phyloP scores from a whole-genome alignment of 1,284 basidiomycete species.

The Sphagnurus paluster region DNA sequence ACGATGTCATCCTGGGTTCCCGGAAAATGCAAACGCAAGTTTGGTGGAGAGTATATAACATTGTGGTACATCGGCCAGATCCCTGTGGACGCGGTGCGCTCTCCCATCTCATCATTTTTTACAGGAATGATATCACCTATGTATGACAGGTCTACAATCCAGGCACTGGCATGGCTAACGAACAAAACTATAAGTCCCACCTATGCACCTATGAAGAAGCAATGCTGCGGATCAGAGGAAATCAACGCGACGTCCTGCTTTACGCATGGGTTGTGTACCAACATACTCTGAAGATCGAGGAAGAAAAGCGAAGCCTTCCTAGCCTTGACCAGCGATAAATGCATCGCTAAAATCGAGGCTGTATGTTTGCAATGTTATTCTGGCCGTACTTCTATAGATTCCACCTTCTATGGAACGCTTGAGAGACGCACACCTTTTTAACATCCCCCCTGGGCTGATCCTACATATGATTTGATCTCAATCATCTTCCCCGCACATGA shows the following conservation, averaged over 20 bases:
- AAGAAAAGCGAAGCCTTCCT: neutral
- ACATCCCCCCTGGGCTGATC: too few species aligned
- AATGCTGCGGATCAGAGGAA: constrained; percentile 2
- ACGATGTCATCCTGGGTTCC: constrained; percentile 15
- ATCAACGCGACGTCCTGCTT: constrained; percentile 11
- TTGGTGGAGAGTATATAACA: constrained; percentile 43
- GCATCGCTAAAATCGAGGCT: too few species aligned
- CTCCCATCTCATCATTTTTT: neutral
- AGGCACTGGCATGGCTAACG: constrained; percentile 57
- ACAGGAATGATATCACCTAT: neutral
- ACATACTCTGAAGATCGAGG: constrained; percentile 5
- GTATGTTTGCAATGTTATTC: too few species aligned
- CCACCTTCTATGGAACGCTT: too few species aligned
- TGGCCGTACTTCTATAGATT: too few species aligned
- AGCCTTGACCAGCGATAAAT: too few species aligned
- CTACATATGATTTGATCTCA: too few species aligned
- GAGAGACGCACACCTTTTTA: too few species aligned
- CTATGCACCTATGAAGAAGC: constrained; percentile 23
- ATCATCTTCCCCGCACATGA: too few species aligned
- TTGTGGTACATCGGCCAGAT: constrained; percentile 58
- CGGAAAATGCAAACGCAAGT: constrained; percentile 10
- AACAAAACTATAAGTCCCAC: constrained; percentile 43
- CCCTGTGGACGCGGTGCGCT: constrained; percentile 47
- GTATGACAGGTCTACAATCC: constrained; percentile 41
- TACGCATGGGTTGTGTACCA: constrained; percentile 18